Evolutionary conservation across 2,329 filamentous ascomycete genomes (phyloP).

Genomic region (Cladophialophora exuberans): DNA sequence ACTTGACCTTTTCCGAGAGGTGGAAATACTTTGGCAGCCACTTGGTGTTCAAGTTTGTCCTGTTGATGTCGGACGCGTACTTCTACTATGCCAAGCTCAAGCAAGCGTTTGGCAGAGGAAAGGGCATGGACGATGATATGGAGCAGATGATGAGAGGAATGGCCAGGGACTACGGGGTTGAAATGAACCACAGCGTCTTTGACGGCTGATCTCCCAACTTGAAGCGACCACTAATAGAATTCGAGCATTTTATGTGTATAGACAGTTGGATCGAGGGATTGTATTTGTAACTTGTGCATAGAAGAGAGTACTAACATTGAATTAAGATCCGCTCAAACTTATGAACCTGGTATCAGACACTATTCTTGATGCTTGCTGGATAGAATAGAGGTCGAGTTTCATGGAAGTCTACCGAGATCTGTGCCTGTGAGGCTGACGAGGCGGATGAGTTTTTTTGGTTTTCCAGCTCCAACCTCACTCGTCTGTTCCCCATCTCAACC

Average conservation of each 20-base stretch:
- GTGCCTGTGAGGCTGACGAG: no score
- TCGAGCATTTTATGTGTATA: neutral
- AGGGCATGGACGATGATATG: conserved; percentile 92
- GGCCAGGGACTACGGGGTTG: conserved; percentile 88
- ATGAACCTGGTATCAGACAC: no score
- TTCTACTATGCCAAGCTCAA: conserved; percentile 81
- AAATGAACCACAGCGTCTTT: conserved; percentile 86
- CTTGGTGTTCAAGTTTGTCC: conserved; percentile 76
- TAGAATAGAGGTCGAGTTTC: no score
- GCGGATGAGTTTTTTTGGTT: no score
- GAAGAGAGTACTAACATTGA: no score
- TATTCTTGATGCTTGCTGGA: no score
- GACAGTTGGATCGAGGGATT: neutral
- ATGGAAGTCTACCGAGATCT: no score
- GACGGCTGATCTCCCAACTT: conserved; percentile 59
- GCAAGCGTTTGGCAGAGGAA: conserved; percentile 75
- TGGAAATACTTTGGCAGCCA: conserved; percentile 74
- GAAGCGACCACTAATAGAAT: no score
- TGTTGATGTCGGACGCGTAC: conserved; percentile 75
- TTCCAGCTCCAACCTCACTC: no score
- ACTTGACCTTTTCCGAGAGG: conserved; percentile 65
- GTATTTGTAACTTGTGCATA: no score
- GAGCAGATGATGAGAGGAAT: conserved; percentile 84
- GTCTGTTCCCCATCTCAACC: no score
- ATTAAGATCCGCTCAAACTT: no score